Percentiles rank a stretch among this genome's conserved stretches.
Evolutionary conservation across 805 yeast genomes (phyloP).

Genomic region (Hanseniaspora thailandica): DNA sequence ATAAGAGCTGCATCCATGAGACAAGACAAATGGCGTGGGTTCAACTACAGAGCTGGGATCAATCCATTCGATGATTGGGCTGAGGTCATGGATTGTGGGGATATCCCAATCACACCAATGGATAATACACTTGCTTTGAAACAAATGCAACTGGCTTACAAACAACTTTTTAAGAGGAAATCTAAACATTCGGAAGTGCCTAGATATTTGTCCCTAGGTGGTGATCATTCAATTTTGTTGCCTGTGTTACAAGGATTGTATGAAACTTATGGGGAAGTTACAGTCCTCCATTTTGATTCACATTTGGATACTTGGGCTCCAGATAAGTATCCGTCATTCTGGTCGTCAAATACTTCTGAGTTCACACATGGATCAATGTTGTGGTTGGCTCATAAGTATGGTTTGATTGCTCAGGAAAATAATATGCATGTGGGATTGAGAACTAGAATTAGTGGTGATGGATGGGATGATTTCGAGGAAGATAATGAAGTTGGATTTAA

Average conservation of each 20-base stretch:
- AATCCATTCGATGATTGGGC: constrained; percentile 50
- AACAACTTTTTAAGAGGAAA: constrained; percentile 37
- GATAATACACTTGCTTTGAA: constrained; percentile 52
- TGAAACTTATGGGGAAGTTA: constrained; percentile 51
- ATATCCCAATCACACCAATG: constrained; percentile 56
- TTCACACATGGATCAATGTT: constrained; percentile 80
- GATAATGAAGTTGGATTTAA: constrained; percentile 60
- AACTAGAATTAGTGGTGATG: constrained; percentile 47
- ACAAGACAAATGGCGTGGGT: constrained; percentile 58
- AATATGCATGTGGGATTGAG: constrained; percentile 70
- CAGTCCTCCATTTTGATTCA: constrained; percentile 74
- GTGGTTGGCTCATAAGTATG: constrained; percentile 68
- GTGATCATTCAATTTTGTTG: constrained; percentile 67
- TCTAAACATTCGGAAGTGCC: constrained; percentile 30
- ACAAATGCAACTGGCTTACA: constrained; percentile 49
- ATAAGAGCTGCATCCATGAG: constrained; percentile 59
- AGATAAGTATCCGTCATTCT: constrained; percentile 50
- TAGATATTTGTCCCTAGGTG: constrained; percentile 61
- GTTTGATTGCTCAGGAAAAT: constrained; percentile 40
- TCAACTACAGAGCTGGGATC: constrained; percentile 51
- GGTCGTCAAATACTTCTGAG: constrained; percentile 45
- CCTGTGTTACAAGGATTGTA: constrained; percentile 60
- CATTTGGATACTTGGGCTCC: constrained; percentile 80
- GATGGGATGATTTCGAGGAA: constrained; percentile 54
- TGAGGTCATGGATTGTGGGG: constrained; percentile 52